These are phyloP conservation scores for Dillenia suffruticosa DNA, from an alignment of 164 flowering plant species.

Conservation along the genomic window DNA sequence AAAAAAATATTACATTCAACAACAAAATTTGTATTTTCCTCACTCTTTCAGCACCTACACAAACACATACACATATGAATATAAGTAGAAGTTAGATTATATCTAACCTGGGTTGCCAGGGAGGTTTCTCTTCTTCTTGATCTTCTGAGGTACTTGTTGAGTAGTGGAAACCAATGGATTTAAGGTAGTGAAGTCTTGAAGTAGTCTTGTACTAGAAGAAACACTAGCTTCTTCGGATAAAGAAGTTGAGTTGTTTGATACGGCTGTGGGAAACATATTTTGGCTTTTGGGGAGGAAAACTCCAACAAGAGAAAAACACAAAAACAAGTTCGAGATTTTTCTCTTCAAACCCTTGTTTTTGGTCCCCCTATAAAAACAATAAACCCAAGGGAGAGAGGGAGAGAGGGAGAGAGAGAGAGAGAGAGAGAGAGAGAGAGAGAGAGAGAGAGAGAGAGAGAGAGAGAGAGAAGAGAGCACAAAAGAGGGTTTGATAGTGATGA, in stretches of 20 bases:
- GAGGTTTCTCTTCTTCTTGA: slow-evolving; percentile 76
- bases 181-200: slow-evolving; percentile 40
- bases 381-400: too few species aligned
- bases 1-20: too few species aligned
- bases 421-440: too few species aligned
- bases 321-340: neutral
- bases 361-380: too few species aligned
- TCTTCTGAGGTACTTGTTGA: slow-evolving; percentile 32
- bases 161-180: slow-evolving; percentile 27
- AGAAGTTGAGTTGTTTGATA: slow-evolving; percentile 62
- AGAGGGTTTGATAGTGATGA: too few species aligned
- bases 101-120: slow-evolving; percentile 87
- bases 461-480: too few species aligned
- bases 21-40: neutral
- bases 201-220: slow-evolving; percentile 39
- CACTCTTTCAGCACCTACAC: neutral
- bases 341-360: too few species aligned
- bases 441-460: too few species aligned
- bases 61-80: neutral
- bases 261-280: slow-evolving; percentile 42
- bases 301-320: slow-evolving; percentile 22
- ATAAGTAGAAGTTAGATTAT: neutral
- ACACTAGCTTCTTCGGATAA: slow-evolving; percentile 68
- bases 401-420: too few species aligned
- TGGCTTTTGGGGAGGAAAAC: slow-evolving; percentile 12